phyloP scores from a whole-genome alignment of 768 basidiomycete genomes.

The Aureoboletus auriporus region DNA sequence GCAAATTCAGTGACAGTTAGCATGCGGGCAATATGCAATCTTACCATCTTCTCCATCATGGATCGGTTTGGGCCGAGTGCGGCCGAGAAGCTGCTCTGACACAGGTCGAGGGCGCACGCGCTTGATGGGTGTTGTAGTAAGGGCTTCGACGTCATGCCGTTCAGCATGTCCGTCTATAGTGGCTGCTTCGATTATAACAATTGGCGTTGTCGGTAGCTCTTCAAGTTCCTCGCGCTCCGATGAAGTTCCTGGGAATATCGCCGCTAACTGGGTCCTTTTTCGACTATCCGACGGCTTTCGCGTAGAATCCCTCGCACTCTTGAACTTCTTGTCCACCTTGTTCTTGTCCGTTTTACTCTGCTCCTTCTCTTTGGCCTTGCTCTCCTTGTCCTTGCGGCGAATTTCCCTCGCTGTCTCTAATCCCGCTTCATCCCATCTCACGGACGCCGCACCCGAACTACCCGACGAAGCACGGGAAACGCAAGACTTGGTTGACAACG shows the following conservation, averaged over 20 bases:
- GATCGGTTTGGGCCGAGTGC: conserved; percentile 45
- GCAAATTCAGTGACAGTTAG: not conserved
- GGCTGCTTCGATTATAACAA: conserved; percentile 48
- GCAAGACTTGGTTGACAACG: conserved; percentile 40
- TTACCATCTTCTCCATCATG: conserved; percentile 46
- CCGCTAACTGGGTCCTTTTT: conserved; percentile 49
- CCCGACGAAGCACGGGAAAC: conserved; percentile 36
- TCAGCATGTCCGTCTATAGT: conserved; percentile 48
- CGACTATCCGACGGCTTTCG: conserved; percentile 47
- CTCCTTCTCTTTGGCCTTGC: conserved; percentile 32
- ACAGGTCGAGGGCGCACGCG: conserved; percentile 51
- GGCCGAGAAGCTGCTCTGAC: conserved; percentile 59
- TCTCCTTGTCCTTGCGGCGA: conserved; percentile 37
- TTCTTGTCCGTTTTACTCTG: conserved; percentile 32
- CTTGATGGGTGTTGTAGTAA: conserved; percentile 33
- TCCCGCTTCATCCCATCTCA: conserved; percentile 50
- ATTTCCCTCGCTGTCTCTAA: conserved; percentile 47
- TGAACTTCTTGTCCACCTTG: conserved; percentile 26
- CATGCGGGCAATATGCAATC: not conserved
- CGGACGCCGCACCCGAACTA: conserved; percentile 41
- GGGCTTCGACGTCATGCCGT: not conserved
- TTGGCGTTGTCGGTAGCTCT: conserved; percentile 10
- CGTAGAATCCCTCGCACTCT: conserved; percentile 33
- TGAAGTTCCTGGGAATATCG: conserved; percentile 52
- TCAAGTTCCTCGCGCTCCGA: conserved; percentile 16